These are phyloP conservation scores for Colletotrichum chrysophilum DNA, from an alignment of 2,329 filamentous ascomycete species.

Conservation along the genomic window DNA sequence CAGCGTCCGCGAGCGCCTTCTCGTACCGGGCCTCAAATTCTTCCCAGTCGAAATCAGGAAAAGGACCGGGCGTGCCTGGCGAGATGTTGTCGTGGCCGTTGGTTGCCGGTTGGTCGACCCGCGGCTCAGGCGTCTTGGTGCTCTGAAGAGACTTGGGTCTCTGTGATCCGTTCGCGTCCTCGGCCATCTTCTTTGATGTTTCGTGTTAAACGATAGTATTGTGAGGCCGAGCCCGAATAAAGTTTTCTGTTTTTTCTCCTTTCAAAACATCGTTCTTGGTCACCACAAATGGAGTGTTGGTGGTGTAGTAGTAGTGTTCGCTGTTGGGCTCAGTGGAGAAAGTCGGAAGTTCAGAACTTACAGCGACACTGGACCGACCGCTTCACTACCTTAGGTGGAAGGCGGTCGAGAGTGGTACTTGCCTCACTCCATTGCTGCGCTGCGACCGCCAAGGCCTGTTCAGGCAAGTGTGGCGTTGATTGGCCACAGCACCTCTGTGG, in stretches of 20 bases:
- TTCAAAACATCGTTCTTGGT: background rate
- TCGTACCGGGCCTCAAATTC: conserved; percentile 76
- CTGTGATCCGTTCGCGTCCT: background rate
- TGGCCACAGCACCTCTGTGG: background rate
- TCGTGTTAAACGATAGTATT: background rate
- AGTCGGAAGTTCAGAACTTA: background rate
- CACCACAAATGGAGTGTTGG: background rate
- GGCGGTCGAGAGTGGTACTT: background rate
- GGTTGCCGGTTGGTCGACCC: conserved; percentile 34
- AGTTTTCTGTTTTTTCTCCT: background rate
- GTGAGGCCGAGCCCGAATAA: background rate
- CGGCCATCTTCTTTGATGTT: background rate
- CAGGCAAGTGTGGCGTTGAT: conserved; percentile 1
- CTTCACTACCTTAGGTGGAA: background rate
- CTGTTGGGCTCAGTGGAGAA: background rate
- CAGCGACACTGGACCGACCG: background rate
- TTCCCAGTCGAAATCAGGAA: conserved; percentile 75
- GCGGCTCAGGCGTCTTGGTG: conserved; percentile 43
- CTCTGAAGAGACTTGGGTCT: conserved; percentile 21
- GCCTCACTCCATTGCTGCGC: background rate
- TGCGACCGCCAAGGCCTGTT: background rate
- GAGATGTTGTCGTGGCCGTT: conserved; percentile 34
- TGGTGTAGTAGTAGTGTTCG: background rate
- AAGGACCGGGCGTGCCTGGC: conserved; percentile 55
- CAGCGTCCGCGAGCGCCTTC: conserved; percentile 66